These are phyloP conservation scores for Apiospora aurea DNA, from an alignment of 2,329 filamentous ascomycete genomes.

Conservation along the genomic window DNA sequence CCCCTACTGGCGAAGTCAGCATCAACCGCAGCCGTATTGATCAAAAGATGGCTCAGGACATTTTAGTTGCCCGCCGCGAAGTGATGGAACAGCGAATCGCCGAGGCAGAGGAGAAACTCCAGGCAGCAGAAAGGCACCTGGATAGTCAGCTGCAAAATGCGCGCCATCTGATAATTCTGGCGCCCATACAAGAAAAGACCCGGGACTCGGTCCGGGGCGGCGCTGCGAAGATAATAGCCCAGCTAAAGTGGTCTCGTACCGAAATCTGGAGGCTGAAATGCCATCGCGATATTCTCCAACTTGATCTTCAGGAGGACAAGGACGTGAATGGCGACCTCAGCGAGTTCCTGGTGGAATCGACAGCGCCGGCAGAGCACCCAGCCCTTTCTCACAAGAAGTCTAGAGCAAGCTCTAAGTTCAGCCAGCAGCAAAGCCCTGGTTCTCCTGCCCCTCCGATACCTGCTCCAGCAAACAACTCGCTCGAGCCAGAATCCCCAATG, in stretches of 20 bases:
- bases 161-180: slow-evolving; percentile 85
- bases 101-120: slow-evolving; percentile 82
- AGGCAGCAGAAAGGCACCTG: slow-evolving; percentile 75
- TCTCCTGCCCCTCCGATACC: slow-evolving; percentile 43
- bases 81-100: slow-evolving; percentile 84
- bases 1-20: slow-evolving; percentile 75
- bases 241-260: slow-evolving; percentile 91
- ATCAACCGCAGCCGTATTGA: slow-evolving; percentile 78
- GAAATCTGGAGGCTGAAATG: slow-evolving; percentile 93
- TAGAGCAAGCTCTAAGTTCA: slow-evolving; percentile 43
- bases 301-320: slow-evolving; percentile 85
- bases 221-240: slow-evolving; percentile 83
- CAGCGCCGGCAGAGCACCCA: slow-evolving; percentile 30
- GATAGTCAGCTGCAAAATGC: slow-evolving; percentile 88
- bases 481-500: slow-evolving; percentile 38
- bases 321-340: slow-evolving; percentile 46
- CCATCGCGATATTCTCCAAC: slow-evolving; percentile 84
- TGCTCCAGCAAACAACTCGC: slow-evolving; percentile 33
- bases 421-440: slow-evolving; percentile 45
- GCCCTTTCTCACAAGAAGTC: slow-evolving; percentile 40
- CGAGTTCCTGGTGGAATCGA: slow-evolving; percentile 32
- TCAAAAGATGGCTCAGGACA: slow-evolving; percentile 83
- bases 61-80: slow-evolving; percentile 80
- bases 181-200: slow-evolving; percentile 89
- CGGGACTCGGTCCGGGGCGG: slow-evolving; percentile 86